phyloP scores from a whole-genome alignment of 129 eudicot species.

The Scalesia atractyloides region DNA sequence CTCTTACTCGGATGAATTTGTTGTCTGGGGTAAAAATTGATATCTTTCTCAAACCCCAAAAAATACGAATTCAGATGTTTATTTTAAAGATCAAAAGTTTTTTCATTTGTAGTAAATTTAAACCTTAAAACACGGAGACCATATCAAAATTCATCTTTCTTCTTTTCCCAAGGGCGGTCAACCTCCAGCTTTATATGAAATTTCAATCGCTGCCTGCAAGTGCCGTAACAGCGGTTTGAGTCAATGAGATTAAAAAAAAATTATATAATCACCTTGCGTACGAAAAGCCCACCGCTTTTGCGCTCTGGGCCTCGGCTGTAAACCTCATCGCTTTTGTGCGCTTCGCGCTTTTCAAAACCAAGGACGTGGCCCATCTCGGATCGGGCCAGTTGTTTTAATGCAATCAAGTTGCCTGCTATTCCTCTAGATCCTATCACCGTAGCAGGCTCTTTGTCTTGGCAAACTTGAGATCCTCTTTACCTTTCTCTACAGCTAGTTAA shows the following conservation, averaged over 20 bases:
- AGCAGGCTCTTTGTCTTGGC: not conserved
- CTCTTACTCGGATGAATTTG: no score
- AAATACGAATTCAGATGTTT: not conserved
- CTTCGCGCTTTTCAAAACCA: no score
- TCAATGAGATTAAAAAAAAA: not conserved
- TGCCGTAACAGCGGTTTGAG: not conserved
- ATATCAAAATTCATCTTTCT: constrained; percentile 12
- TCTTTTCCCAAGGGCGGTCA: constrained; percentile 2
- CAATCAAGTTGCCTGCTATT: no score
- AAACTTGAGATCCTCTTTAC: not conserved
- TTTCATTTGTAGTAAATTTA: constrained; percentile 6
- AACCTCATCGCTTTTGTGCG: no score
- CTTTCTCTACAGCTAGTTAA: not conserved
- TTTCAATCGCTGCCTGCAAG: constrained; percentile 4
- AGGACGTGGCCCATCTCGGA: no score
- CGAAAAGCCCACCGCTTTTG: no score
- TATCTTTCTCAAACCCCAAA: not conserved
- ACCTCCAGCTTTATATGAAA: not conserved
- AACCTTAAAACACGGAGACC: constrained; percentile 19
- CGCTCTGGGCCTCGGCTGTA: no score
- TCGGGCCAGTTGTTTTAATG: no score
- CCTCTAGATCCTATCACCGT: not conserved
- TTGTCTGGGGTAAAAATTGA: no score
- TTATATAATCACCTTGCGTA: no score
- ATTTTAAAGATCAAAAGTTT: not conserved